Percentiles rank a stretch among this genome's conserved stretches.
Evolutionary conservation across 1,284 basidiomycete species (phyloP).

Genomic region (Ceratobasidium sp.): DNA sequence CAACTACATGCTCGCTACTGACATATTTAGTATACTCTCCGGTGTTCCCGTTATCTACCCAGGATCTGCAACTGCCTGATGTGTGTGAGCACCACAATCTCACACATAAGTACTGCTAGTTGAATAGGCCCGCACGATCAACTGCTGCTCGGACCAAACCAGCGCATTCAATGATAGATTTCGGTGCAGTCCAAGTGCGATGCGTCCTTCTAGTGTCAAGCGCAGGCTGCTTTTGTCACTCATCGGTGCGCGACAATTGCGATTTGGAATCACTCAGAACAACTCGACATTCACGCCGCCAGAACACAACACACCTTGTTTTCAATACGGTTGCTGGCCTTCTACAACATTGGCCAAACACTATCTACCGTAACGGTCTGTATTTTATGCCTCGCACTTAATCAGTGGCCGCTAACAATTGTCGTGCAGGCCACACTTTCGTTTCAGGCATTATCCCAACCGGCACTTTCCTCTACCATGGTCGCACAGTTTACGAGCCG

Average conservation of each 20-base stretch:
- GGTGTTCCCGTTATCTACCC: no score
- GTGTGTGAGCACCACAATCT: no score
- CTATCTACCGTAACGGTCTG: slow-evolving; percentile 56
- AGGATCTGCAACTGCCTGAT: no score
- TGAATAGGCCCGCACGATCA: no score
- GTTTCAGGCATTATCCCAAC: slow-evolving; percentile 54
- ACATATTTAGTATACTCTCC: no score
- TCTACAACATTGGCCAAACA: slow-evolving; percentile 61
- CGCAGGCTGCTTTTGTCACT: no score
- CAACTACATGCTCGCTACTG: no score
- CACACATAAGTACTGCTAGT: no score
- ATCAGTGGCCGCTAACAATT: background rate
- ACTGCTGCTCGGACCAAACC: no score
- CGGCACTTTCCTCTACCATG: slow-evolving; percentile 56
- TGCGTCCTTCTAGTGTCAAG: no score
- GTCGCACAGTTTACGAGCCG: slow-evolving; percentile 42
- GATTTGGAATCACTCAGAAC: slow-evolving; percentile 47
- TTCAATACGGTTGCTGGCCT: slow-evolving; percentile 55
- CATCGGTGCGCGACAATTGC: slow-evolving; percentile 50
- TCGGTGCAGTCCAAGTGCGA: no score
- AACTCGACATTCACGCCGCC: slow-evolving; percentile 28
- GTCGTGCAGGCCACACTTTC: slow-evolving; percentile 49
- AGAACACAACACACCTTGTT: slow-evolving; percentile 53
- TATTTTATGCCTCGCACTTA: background rate
- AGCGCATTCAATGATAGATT: no score